Evolutionary conservation across 352 stramenopile species (phyloP), one percentile per base, ranked within the genome.

Genomic region (Pythium aristosporum): DNA sequence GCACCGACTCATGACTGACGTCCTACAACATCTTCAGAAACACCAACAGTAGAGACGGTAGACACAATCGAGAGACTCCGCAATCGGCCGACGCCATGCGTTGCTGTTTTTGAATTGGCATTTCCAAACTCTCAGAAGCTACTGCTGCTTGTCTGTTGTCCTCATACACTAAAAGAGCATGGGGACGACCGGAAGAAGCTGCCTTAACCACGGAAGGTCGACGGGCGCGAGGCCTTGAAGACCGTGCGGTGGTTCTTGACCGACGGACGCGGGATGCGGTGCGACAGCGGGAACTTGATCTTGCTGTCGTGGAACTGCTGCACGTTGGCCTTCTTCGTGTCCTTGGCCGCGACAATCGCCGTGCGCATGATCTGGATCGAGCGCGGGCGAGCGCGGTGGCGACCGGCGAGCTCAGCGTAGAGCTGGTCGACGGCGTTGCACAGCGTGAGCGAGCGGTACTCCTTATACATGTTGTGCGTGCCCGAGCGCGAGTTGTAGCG

Each of bases 401-500:
- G 94, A 74, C 97, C 97, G 52, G 97, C 97, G 74, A 99, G 98
- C 83, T 99, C 98, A 41, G 97, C 71, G 88, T 99, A 99, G 68
- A 99, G 91, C 88, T 99, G 97, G 67, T 98, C 95, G 30, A 99
- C 94, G 59, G 98, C 97, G 68, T 94, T 96, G 68, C 96, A 98
- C 52, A 99, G 86, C 53, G 90, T 98, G 64, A 98, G 76, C 73
- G 99, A 96, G 85, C 98, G 91, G 96, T 99, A 99, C 88, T 99
- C 98, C 83, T 99, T 98, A 96, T 99, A 99, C 98, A 99, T 99
- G 90, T 99, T 99, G 93, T 99, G 98, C 47, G 98, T 99, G 75
- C 98, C 98, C 61, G 92, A 99, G 73, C 97, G 94, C 62, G 96
- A 99, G 85, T 99, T 98, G 88, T 99, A 99, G 69, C 97, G 94